Conservation (phyloP, 202 grass and related monocot genomes). For the Cymbopogon flexuosus region DNA sequence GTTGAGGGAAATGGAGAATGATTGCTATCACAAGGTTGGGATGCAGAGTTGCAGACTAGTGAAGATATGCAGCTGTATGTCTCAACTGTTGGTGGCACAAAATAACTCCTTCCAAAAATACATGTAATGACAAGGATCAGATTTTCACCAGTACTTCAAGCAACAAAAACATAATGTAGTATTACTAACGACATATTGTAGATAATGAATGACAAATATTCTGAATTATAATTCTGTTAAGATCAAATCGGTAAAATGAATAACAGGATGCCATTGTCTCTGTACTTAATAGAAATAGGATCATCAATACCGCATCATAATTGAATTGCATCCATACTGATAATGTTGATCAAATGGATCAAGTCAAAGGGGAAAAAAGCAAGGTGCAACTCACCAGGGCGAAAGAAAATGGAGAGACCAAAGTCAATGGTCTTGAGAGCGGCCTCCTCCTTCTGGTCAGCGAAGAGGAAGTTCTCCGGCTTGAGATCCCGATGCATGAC, state of each 20-base stretch:
- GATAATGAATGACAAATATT: neutral
- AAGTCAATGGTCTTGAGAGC: slow-evolving; percentile 94
- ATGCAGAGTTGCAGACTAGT: neutral
- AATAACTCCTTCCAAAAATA: neutral
- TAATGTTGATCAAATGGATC: neutral
- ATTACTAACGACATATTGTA: neutral
- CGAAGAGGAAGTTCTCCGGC: slow-evolving; percentile 93
- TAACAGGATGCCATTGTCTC: neutral
- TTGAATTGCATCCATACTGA: neutral
- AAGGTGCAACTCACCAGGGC: slow-evolving; percentile 50
- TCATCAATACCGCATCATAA: neutral
- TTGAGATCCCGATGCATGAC: slow-evolving; percentile 99
- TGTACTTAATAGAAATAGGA: neutral
- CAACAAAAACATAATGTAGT: neutral
- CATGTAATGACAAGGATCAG: neutral
- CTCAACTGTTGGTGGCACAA: neutral
- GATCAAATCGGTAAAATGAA: neutral
- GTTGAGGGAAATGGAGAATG: neutral
- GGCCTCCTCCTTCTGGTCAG: slow-evolving; percentile 63
- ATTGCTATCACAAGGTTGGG: neutral
- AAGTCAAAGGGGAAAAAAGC: neutral
- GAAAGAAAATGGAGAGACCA: slow-evolving; percentile 91
- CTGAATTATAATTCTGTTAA: neutral
- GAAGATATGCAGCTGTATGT: neutral
- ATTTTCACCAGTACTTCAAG: neutral